Evolutionary conservation across 1,139 yeast genomes (phyloP).

Genomic region (Yamadazyma blattariae): DNA sequence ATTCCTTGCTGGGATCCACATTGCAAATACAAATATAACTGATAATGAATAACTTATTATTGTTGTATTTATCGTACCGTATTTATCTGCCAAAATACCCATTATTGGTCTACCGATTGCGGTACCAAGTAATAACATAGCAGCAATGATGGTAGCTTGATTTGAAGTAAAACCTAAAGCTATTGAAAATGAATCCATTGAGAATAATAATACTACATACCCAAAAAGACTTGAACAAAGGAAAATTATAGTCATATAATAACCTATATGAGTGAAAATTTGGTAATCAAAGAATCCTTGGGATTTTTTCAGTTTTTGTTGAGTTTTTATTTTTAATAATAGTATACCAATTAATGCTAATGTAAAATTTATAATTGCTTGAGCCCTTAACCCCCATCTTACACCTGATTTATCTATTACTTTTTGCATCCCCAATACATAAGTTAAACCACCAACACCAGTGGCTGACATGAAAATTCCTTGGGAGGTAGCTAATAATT

Average conservation of each 20-base stretch:
- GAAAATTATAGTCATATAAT: constrained; percentile 24
- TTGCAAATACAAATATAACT: constrained; percentile 43
- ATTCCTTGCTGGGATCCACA: constrained; percentile 63
- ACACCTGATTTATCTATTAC: constrained; percentile 20
- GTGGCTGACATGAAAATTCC: constrained; percentile 49
- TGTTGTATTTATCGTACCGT: constrained; percentile 45
- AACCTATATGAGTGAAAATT: constrained; percentile 19
- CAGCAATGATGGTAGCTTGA: constrained; percentile 50
- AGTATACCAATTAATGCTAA: constrained; percentile 22
- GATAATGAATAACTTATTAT: constrained; percentile 28
- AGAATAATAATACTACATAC: constrained; percentile 37
- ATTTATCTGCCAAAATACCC: constrained; percentile 42
- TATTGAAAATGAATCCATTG: constrained; percentile 29
- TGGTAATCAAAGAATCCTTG: constrained; percentile 9
- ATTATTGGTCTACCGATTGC: constrained; percentile 41
- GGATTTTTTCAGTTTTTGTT: constrained; percentile 17
- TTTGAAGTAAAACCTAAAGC: constrained; percentile 25
- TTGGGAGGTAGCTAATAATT: constrained; percentile 37
- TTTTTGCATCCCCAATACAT: constrained; percentile 29
- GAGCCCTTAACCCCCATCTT: constrained; percentile 44
- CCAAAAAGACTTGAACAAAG: constrained; percentile 35
- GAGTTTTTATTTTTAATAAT: constrained; percentile 13
- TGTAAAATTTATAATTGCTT: constrained; percentile 27
- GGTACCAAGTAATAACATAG: constrained; percentile 45
- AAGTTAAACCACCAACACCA: constrained; percentile 25